These are phyloP conservation scores for Strobilomyces dryophilus DNA, from an alignment of 768 basidiomycete species.

Conservation along the genomic window DNA sequence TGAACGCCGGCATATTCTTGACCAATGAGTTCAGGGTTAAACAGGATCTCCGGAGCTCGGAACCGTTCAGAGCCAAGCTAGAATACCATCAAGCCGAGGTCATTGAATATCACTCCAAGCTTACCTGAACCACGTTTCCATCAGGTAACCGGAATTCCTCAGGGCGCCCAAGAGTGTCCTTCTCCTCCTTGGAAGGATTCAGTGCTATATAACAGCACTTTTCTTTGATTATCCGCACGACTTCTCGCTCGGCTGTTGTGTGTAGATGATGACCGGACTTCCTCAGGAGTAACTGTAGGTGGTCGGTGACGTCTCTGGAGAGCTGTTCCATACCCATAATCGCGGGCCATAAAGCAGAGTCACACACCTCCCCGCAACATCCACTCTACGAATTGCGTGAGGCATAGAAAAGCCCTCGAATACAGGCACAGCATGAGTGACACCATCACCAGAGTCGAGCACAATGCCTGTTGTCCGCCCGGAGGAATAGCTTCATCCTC, in stretches of 20 bases:
- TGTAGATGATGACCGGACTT: conserved; percentile 94
- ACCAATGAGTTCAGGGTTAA: conserved; percentile 95
- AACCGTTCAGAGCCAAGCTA: conserved; percentile 95
- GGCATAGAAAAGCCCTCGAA: conserved; percentile 99
- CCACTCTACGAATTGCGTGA: conserved; percentile 93
- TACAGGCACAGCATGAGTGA: conserved; percentile 97
- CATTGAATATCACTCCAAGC: conserved; percentile 18
- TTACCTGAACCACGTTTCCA: conserved; percentile 87
- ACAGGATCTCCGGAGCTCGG: conserved; percentile 94
- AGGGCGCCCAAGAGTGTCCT: conserved; percentile 68
- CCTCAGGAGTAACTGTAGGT: conserved; percentile 89
- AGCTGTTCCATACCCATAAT: neutral
- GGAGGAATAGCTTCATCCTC: conserved; percentile 79
- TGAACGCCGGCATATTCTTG: conserved; percentile 97
- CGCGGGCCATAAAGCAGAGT: neutral
- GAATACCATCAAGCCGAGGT: conserved; percentile 9
- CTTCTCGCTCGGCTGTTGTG: conserved; percentile 95
- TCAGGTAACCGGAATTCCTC: conserved; percentile 95
- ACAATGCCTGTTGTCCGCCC: conserved; percentile 99
- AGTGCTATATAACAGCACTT: conserved; percentile 95
- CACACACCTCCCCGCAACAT: conserved; percentile 85
- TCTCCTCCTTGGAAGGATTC: conserved; percentile 94
- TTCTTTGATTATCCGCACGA: conserved; percentile 97
- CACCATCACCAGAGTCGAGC: conserved; percentile 96
- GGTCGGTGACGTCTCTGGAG: conserved; percentile 89